A percentile compares a stretch with the other conserved stretches of the same genome.
Evolutionary conservation across 441 rosid genomes (phyloP).

Genomic region (Brassica balearica): DNA sequence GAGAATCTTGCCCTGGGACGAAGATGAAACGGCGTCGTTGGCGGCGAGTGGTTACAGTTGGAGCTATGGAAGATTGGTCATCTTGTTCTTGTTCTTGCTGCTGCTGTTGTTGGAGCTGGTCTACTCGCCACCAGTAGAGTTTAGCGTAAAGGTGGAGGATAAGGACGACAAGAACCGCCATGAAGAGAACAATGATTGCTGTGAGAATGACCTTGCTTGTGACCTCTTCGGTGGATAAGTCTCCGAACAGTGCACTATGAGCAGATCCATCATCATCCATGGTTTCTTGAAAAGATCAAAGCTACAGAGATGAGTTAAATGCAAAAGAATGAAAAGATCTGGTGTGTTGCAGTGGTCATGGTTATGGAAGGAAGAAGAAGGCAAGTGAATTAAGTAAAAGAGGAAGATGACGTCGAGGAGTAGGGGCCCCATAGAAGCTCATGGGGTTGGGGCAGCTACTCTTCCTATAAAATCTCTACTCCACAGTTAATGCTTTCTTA

Average conservation of each 20-base stretch:
- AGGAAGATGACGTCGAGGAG: constrained; percentile 3
- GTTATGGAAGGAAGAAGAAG: not conserved
- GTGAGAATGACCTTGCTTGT: constrained; percentile 65
- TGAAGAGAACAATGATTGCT: constrained; percentile 54
- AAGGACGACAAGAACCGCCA: constrained; percentile 57
- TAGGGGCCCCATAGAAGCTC: constrained; percentile 24
- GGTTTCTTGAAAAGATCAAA: constrained; percentile 16
- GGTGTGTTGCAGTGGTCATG: not conserved
- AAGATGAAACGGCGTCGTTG: constrained; percentile 63
- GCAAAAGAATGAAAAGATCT: not conserved
- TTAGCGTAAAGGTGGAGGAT: constrained; percentile 70
- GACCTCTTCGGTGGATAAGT: constrained; percentile 53
- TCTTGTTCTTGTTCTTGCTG: constrained; percentile 16
- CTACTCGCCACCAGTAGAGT: constrained; percentile 78
- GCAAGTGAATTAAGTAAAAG: constrained; percentile 3
- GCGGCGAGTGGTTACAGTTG: constrained; percentile 41
- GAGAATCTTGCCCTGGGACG: constrained; percentile 64
- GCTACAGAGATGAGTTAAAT: constrained; percentile 14
- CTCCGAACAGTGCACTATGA: constrained; percentile 39
- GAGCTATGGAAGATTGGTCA: constrained; percentile 27
- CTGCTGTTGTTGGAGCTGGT: constrained; percentile 52
- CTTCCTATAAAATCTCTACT: constrained; percentile 27
- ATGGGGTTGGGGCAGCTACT: not conserved
- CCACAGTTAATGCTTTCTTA: not conserved
- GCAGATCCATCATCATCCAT: constrained; percentile 51